Conservation (phyloP, 1,139 yeast species). For the Candida freyschussii region DNA sequence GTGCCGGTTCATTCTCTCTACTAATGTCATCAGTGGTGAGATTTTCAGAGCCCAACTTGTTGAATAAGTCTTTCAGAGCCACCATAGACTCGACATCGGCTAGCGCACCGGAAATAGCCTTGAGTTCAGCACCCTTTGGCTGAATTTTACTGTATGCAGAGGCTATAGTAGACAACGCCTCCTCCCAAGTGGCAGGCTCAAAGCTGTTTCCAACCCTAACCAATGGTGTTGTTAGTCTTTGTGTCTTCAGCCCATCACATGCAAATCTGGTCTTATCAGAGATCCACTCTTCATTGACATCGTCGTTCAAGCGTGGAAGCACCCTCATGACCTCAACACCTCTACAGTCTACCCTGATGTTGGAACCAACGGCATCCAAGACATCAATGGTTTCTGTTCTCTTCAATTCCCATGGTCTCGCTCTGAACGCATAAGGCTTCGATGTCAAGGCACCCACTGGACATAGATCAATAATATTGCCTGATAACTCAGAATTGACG, state of each 20-base stretch:
- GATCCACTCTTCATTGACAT: conserved; percentile 89
- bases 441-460: conserved; percentile 92
- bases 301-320: conserved; percentile 81
- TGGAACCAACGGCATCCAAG: conserved; percentile 78
- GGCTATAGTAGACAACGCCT: conserved; percentile 69
- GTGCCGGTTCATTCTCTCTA: conserved; percentile 44
- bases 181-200: conserved; percentile 83
- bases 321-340: conserved; percentile 89
- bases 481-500: conserved; percentile 80
- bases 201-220: conserved; percentile 68
- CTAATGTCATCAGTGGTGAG: conserved; percentile 62
- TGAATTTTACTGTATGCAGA: conserved; percentile 53
- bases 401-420: conserved; percentile 93
- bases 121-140: conserved; percentile 68
- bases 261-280: conserved; percentile 86
- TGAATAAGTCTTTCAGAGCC: conserved; percentile 73
- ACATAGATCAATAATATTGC: conserved; percentile 83
- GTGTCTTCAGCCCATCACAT: conserved; percentile 81
- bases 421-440: conserved; percentile 86
- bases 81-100: conserved; percentile 82
- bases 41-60: conserved; percentile 77
- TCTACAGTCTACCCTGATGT: conserved; percentile 79
- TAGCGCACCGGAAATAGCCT: conserved; percentile 80
- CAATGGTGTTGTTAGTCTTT: conserved; percentile 79
- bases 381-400: conserved; percentile 87